Conservation (phyloP, 495 filamentous ascomycete species). For the Aspergillus diversus region DNA sequence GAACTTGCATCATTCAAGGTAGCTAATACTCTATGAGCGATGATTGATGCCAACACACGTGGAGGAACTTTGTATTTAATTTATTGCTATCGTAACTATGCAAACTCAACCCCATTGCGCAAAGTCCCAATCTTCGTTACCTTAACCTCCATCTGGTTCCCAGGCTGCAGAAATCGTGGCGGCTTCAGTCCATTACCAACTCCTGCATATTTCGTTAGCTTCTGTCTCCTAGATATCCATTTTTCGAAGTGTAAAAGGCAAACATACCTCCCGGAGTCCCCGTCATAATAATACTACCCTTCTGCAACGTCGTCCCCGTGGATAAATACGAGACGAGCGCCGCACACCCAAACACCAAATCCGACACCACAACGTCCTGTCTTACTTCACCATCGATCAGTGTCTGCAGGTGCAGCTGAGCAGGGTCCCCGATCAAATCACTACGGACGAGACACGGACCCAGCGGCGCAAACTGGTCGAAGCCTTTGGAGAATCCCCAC, state of each 20-base stretch:
- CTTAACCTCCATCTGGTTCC: slow-evolving; percentile 6
- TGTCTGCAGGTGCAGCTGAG: slow-evolving; percentile 58
- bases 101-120: slow-evolving; percentile 4
- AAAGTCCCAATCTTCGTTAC: slow-evolving; percentile 6
- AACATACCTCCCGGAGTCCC: slow-evolving; percentile 57
- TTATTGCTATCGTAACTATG: not conserved
- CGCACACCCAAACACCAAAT: slow-evolving; percentile 72
- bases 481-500: slow-evolving; percentile 75
- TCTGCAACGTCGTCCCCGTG: slow-evolving; percentile 70
- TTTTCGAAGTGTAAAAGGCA: not conserved
- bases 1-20: too few species aligned
- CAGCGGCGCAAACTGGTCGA: slow-evolving; percentile 75
- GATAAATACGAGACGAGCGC: slow-evolving; percentile 69
- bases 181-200: slow-evolving; percentile 10
- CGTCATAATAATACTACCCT: slow-evolving; percentile 78
- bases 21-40: too few species aligned
- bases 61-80: too few species aligned
- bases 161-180: slow-evolving; percentile 1
- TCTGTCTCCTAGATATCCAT: not conserved
- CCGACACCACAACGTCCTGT: slow-evolving; percentile 65
- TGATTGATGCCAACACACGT: too few species aligned
- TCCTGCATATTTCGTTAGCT: not conserved
- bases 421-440: slow-evolving; percentile 52
- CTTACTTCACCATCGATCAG: slow-evolving; percentile 65
- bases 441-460: slow-evolving; percentile 55